Evolutionary conservation across 2,329 filamentous ascomycete genomes (phyloP).

Genomic region (Zasmidium angulare): DNA sequence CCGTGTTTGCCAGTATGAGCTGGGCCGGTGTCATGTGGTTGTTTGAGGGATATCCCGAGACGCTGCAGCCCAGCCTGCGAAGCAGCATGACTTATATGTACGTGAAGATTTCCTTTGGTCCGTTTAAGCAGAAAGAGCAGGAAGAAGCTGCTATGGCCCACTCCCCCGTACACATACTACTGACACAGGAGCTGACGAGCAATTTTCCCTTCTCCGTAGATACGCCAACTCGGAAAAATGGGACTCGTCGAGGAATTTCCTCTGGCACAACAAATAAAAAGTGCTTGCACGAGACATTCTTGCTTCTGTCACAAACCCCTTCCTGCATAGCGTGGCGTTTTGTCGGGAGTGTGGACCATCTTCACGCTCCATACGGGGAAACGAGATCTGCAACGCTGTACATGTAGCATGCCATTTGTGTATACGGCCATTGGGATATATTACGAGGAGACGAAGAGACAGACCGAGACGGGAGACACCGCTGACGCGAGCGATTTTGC

Average conservation of each 20-base stretch:
- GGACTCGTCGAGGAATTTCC: slow-evolving; percentile 79
- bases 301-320: no score
- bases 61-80: slow-evolving; percentile 84
- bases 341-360: background rate
- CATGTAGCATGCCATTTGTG: background rate
- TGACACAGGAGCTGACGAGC: slow-evolving; percentile 34
- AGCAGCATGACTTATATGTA: slow-evolving; percentile 99
- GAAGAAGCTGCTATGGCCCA: background rate
- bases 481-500: slow-evolving; percentile 15
- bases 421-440: background rate
- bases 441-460: background rate
- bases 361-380: no score
- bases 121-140: slow-evolving; percentile 6
- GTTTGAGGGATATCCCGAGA: slow-evolving; percentile 88
- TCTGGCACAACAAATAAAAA: slow-evolving; percentile 73
- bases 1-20: slow-evolving; percentile 82
- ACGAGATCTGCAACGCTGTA: slow-evolving; percentile 3
- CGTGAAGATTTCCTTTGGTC: slow-evolving; percentile 35
- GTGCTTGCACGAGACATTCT: background rate
- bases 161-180: slow-evolving; percentile 11
- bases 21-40: slow-evolving; percentile 97
- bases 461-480: background rate
- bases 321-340: slow-evolving; percentile 16
- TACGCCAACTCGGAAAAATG: slow-evolving; percentile 82
- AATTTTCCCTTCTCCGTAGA: slow-evolving; percentile 40